Evolutionary conservation across 441 rosid species (phyloP).

Genomic region (Manihot esculenta): DNA sequence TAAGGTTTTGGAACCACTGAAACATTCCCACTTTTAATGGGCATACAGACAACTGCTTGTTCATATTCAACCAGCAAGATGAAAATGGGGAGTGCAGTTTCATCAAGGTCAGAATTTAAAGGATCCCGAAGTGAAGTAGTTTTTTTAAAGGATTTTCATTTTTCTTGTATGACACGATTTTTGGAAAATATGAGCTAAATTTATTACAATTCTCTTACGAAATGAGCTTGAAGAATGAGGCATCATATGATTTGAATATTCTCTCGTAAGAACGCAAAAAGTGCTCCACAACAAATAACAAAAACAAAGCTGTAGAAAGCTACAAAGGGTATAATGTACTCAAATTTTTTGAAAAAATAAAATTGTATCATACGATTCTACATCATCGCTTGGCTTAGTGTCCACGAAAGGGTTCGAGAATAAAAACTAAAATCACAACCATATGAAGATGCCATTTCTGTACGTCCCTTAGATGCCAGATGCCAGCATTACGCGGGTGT

Average conservation of each 20-base stretch:
- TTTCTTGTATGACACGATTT: no score
- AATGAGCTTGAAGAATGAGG: no score
- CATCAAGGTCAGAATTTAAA: background rate
- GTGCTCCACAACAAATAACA: background rate
- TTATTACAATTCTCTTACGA: no score
- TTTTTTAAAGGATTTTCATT: no score
- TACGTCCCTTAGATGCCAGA: background rate
- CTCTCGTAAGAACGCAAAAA: background rate
- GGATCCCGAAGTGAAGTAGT: no score
- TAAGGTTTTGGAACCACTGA: background rate
- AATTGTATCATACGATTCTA: background rate
- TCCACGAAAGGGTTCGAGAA: background rate
- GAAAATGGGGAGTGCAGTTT: background rate
- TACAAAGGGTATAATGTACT: background rate
- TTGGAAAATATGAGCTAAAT: no score
- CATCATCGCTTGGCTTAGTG: background rate
- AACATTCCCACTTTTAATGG: background rate
- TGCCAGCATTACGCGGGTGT: background rate
- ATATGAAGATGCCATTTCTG: background rate
- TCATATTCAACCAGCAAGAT: background rate
- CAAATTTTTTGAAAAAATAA: background rate
- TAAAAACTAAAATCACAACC: background rate
- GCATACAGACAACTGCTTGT: background rate
- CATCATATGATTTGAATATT: no score
- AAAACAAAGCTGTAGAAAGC: background rate